Evolutionary conservation across 805 yeast species (phyloP), one percentile per base, ranked within the genome.

Genomic region (Hanseniaspora valbyensis): DNA sequence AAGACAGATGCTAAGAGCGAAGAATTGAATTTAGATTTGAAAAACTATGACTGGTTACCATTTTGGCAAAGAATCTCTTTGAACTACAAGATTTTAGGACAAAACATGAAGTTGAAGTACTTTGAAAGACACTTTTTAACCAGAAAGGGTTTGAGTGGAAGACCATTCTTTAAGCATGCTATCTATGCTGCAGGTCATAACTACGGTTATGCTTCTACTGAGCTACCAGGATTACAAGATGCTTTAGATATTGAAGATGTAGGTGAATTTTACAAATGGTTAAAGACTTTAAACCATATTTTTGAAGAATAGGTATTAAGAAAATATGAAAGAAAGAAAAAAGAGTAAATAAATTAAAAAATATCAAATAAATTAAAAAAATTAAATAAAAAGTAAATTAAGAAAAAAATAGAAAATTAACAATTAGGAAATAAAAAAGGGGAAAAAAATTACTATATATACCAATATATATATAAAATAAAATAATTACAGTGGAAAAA

Each of bases 181-280:
- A 69, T 75, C 21, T 76, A 65, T 57, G 76, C 79, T 1, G 65
- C 75, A 54, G 80, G 80, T 2, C 66, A 80, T 57, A 72, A 72
- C 56, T 75, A 79, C 0, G 81, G 80, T 9, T 76, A 76, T 54
- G 72, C 70, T 38, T 79, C 79, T 1, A 78, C 72, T 56, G 68
- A 70, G 22, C 60, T 75, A 24, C 81, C 80, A 7, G 78, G 76
- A 1, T 60, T 76, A 40, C 65, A 66, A 26, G 81, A 76, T 60
- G 74, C 78, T 0, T 57, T 76, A 19, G 80, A 76, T 55, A 80
- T 75, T 56, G 44, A 55, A 0, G 68, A 71, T 50, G 61, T 65
- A n/a, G 57, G 59, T 2, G 64, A 63, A 1, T 66, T 67, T 42
- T 59, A 62, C 13, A 53, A 58, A 25, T 66, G 69, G 69, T 30